phyloP scores from a whole-genome alignment of 179 eudicot genomes.

The Silene noctiflora region DNA sequence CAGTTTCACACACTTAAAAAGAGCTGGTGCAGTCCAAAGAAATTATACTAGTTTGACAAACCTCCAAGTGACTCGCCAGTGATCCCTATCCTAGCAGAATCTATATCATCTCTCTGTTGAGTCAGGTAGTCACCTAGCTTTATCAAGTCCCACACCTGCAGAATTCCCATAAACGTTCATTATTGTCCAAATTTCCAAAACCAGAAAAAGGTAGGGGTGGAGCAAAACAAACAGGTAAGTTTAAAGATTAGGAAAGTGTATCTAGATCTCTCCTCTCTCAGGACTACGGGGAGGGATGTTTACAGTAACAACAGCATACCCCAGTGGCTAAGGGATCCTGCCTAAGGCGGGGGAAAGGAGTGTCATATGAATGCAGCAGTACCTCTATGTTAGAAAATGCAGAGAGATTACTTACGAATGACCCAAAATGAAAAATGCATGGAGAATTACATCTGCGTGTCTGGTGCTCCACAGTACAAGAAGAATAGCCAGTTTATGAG shows the following conservation, averaged over 20 bases:
- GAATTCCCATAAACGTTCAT: neutral
- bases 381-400: neutral
- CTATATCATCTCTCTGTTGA: constrained; percentile 61
- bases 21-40: neutral
- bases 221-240: neutral
- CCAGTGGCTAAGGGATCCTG: too few relatives aligned
- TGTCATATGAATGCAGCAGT: neutral
- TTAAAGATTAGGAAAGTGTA: neutral
- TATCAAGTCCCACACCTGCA: constrained; percentile 91
- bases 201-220: neutral
- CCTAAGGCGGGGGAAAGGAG: neutral
- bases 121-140: constrained; percentile 87
- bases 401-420: neutral
- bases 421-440: neutral
- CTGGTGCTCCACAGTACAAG: neutral
- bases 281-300: neutral
- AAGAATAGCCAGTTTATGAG: neutral
- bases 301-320: constrained; percentile 57
- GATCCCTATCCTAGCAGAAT: constrained; percentile 72
- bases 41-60: constrained; percentile 21
- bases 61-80: constrained; percentile 99
- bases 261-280: neutral
- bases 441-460: neutral
- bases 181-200: neutral
- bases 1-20: neutral